Conservation (phyloP, 495 filamentous ascomycete species). For the Durotheca rogersii region DNA sequence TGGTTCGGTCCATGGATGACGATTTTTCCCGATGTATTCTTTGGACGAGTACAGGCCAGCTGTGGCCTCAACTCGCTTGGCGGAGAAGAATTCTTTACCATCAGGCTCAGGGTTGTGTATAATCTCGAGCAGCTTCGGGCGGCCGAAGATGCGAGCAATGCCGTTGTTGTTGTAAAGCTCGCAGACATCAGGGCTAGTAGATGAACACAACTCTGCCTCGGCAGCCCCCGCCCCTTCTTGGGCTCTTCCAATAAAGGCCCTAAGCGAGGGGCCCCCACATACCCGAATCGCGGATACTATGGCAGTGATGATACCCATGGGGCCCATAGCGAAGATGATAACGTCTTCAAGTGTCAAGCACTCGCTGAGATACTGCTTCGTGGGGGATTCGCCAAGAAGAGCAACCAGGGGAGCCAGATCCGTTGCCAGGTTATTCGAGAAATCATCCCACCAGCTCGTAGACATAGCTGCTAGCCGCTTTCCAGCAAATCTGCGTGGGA, state of each 20-base stretch:
- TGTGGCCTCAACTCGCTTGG: too few species aligned
- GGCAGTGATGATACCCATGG: constrained; percentile 52
- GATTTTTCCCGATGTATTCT: constrained; percentile 20
- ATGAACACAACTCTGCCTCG: constrained; percentile 40
- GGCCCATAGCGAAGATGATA: constrained; percentile 50
- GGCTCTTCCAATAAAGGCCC: constrained; percentile 52
- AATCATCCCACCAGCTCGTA: constrained; percentile 53
- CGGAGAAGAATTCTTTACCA: too few species aligned
- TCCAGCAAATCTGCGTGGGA: too few species aligned
- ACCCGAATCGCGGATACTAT: constrained; percentile 52
- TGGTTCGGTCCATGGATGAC: too few species aligned
- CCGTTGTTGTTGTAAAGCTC: constrained; percentile 49
- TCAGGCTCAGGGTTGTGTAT: constrained; percentile 35
- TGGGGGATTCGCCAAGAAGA: constrained; percentile 52
- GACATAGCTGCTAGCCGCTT: too few species aligned
- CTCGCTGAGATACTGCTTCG: constrained; percentile 56
- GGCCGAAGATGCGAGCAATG: constrained; percentile 33
- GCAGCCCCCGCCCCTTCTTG: constrained; percentile 40
- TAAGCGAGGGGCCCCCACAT: constrained; percentile 46
- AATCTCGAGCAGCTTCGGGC: constrained; percentile 39
- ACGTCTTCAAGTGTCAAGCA: constrained; percentile 45
- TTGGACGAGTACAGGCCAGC: constrained; percentile 30
- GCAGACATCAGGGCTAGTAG: constrained; percentile 37
- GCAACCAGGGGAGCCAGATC: constrained; percentile 43
- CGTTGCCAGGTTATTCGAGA: constrained; percentile 52